Percentiles rank a stretch among this genome's conserved stretches.
Conservation (phyloP, 345 rosid species). For the Punica granatum region DNA sequence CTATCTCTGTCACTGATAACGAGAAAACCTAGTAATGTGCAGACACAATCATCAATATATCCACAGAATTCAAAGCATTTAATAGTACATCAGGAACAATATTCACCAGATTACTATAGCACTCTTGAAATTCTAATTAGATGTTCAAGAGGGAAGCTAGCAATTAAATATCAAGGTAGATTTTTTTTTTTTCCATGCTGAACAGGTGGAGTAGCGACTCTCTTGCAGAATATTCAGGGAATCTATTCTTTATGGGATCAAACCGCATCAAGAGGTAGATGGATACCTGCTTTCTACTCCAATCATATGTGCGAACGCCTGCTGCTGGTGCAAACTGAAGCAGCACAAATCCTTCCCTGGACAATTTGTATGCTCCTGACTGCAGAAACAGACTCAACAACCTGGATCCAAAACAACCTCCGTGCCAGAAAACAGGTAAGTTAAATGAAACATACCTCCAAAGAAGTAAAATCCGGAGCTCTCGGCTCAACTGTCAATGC, state of each 20-base stretch:
- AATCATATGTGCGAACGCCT: slow-evolving; percentile 72
- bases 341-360: slow-evolving; percentile 59
- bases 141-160: background rate
- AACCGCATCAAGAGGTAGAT: background rate
- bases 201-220: background rate
- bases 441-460: slow-evolving; percentile 40
- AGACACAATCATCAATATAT: slow-evolving; percentile 5
- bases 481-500: slow-evolving; percentile 77
- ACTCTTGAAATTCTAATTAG: background rate
- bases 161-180: background rate
- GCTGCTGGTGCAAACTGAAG: slow-evolving; percentile 89
- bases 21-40: slow-evolving; percentile 59
- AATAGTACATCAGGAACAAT: background rate
- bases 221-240: background rate
- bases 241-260: background rate
- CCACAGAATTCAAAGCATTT: background rate
- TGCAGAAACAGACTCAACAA: slow-evolving; percentile 21
- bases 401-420: background rate
- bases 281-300: slow-evolving; percentile 85
- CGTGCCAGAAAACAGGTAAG: background rate
- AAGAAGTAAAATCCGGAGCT: slow-evolving; percentile 67
- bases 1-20: slow-evolving; percentile 73
- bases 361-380: slow-evolving; percentile 79
- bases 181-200: background rate
- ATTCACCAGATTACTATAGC: background rate